phyloP scores from a whole-genome alignment of 179 eudicot genomes.

The Vitellaria paradoxa region DNA sequence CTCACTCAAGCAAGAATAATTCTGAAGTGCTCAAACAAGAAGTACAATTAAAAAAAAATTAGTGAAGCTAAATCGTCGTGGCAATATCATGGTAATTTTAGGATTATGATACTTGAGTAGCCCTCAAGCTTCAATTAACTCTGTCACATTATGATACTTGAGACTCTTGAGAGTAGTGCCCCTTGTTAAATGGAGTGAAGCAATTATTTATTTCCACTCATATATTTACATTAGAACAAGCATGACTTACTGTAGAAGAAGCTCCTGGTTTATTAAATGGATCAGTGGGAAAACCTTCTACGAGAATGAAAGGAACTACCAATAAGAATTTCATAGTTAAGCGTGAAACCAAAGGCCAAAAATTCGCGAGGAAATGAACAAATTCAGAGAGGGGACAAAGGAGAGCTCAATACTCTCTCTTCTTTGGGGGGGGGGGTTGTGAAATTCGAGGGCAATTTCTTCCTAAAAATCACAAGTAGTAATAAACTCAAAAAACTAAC shows the following conservation, averaged over 20 bases:
- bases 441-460: neutral
- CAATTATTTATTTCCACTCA: neutral
- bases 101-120: too few species aligned
- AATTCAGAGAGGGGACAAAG: neutral
- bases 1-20: too few species aligned
- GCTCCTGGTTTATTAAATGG: neutral
- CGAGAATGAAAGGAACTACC: neutral
- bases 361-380: neutral
- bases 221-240: slow-evolving; percentile 3
- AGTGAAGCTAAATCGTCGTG: too few species aligned
- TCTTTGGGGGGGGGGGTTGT: too few species aligned
- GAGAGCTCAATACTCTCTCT: neutral
- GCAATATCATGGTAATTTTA: too few species aligned
- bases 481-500: slow-evolving; percentile 27
- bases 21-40: too few species aligned
- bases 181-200: neutral
- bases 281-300: neutral
- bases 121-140: too few species aligned
- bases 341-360: neutral
- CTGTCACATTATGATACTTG: too few species aligned
- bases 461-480: neutral
- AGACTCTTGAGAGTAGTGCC: neutral
- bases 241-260: neutral
- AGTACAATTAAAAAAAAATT: too few species aligned
- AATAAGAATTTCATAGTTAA: slow-evolving; percentile 1